Evolutionary conservation across 345 rosid genomes (phyloP).

Genomic region (Angophora floribunda): DNA sequence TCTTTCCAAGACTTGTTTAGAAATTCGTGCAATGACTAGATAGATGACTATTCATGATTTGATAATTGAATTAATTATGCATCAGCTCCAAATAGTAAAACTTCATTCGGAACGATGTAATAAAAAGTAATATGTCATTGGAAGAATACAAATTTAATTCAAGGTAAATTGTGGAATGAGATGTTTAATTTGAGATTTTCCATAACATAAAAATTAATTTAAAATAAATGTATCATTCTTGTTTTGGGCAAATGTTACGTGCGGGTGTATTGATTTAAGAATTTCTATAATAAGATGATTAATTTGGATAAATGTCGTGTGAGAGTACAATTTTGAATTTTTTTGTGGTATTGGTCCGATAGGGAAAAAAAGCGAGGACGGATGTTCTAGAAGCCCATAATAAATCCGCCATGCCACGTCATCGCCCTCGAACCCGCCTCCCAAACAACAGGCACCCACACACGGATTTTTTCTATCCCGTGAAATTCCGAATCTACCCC

Average conservation of each 20-base stretch:
- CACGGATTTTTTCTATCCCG: not conserved
- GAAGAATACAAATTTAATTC: not conserved
- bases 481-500: not conserved
- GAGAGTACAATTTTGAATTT: not conserved
- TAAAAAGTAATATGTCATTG: rapidly evolving
- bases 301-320: not conserved
- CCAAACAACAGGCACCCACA: not conserved
- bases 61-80: not conserved
- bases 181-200: no score
- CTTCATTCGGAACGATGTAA: rapidly evolving
- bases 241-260: no score
- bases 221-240: no score
- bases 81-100: rapidly evolving
- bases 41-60: not conserved
- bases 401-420: not conserved
- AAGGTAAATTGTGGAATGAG: no score
- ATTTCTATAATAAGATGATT: not conserved
- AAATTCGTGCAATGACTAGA: rapidly evolving
- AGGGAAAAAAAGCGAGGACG: not conserved
- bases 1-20: not conserved
- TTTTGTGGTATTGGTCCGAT: not conserved
- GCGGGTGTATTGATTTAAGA: no score
- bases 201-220: no score
- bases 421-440: not conserved
- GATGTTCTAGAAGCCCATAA: slow-evolving; percentile 1